phyloP scores from a whole-genome alignment of 352 stramenopile species.

The Globisporangium ultimum region DNA sequence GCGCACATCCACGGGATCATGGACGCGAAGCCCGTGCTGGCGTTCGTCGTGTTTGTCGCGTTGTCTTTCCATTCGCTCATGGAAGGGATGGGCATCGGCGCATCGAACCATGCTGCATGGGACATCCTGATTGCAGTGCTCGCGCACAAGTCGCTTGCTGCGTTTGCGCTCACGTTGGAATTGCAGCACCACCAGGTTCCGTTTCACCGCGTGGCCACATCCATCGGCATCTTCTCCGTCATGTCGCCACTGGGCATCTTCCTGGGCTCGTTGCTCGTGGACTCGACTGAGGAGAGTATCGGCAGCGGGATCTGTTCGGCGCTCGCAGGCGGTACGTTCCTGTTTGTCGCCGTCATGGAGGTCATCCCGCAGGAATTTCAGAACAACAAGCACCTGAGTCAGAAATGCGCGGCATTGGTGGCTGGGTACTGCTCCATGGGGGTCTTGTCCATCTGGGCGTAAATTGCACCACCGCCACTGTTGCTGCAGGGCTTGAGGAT shows the following conservation, averaged over 20 bases:
- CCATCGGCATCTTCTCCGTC: constrained; percentile 57
- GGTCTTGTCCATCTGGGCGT: constrained; percentile 73
- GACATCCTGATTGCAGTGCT: constrained; percentile 77
- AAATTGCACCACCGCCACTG: neutral
- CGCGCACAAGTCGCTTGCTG: constrained; percentile 80
- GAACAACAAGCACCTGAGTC: constrained; percentile 36
- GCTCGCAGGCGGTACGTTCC: constrained; percentile 75
- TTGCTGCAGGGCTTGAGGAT: no score
- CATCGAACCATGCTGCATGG: constrained; percentile 52
- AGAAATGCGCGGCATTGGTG: constrained; percentile 58
- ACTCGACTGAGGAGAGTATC: constrained; percentile 35
- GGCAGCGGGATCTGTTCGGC: constrained; percentile 65
- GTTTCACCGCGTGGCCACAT: constrained; percentile 32
- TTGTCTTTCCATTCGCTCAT: constrained; percentile 86
- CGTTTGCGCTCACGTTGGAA: constrained; percentile 71
- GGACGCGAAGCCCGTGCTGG: constrained; percentile 53
- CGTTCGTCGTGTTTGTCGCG: constrained; percentile 73
- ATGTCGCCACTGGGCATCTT: constrained; percentile 76
- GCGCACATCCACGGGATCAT: constrained; percentile 66
- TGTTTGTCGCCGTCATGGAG: constrained; percentile 81
- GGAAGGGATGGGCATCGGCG: constrained; percentile 82
- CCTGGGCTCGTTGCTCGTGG: constrained; percentile 52
- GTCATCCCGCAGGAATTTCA: constrained; percentile 80
- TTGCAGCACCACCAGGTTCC: constrained; percentile 58
- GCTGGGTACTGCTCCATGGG: constrained; percentile 59